Evolutionary conservation across 805 yeast species (phyloP), one percentile per base, ranked within the genome.

Genomic region (Ogataea methanolica): DNA sequence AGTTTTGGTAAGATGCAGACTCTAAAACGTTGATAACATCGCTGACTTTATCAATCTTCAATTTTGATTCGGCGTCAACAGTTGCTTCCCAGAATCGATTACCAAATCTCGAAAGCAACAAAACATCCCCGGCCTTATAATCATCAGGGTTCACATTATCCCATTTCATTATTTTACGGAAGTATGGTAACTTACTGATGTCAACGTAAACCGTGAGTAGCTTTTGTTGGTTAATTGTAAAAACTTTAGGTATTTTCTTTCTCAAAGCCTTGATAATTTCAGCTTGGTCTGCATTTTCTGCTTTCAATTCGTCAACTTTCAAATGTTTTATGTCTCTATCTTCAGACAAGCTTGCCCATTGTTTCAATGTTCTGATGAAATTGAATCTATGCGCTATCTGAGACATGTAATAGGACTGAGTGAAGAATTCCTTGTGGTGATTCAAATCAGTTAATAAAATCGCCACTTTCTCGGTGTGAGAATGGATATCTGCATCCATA

Each of bases 101-200:
- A 7, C 50, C 56, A 49, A 61, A 73, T 52, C 73, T 73, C 33
- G 72, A 66, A 2, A 83, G 64, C 2, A 86, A 62, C 1, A 86
- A 57, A 0, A 79, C 69, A 59, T 85, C 88, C 6, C 91, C 92
- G 2, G 66, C 59, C 9, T 62, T 50, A 51, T 68, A 73, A 0
- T 57, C 46, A n/a, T 59, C 55, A 1, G 63, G 52, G 36, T 70
- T 59, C 4, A 65, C 9, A 31, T 69, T 59, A 14, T 68, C 66
- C 78, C 81, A 74, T 11, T 52, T 58, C 46, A 57, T 50, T 14
- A 51, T 39, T 39, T 67, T 57, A 1, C 45, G 43, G 9, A 59
- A 40, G 2, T 44, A 15, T 4, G 46, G 36, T 6, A 57, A 39
- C 17, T 70, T 66, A 2, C 72, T 60, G 17, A 80, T 53, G 57